Evolutionary conservation across 2,329 filamentous ascomycete genomes (phyloP).

Genomic region (Dryadomyces sulphureus): DNA sequence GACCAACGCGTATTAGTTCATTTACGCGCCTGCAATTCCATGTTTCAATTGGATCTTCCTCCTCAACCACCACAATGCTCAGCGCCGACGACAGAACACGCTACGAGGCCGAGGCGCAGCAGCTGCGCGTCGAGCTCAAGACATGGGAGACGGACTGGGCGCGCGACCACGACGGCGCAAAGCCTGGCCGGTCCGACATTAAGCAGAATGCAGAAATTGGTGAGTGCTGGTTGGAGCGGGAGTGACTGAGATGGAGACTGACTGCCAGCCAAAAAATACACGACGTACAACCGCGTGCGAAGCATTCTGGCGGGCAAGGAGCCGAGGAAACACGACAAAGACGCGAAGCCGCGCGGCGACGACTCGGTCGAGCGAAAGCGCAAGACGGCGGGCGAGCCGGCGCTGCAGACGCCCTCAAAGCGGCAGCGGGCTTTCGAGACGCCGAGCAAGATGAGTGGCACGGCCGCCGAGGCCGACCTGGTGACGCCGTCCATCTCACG

Average conservation of each 20-base stretch:
- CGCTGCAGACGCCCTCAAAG: conserved; percentile 35
- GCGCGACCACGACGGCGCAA: conserved; percentile 45
- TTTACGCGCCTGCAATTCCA: not conserved
- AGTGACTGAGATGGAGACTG: too few species aligned
- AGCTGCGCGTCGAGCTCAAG: conserved; percentile 57
- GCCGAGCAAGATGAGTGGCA: conserved; percentile 25
- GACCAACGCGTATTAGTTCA: not conserved
- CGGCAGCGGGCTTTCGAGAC: conserved; percentile 30
- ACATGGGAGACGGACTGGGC: conserved; percentile 59
- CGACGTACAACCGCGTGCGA: conserved; percentile 55
- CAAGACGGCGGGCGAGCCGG: conserved; percentile 14
- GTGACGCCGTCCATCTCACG: conserved; percentile 39
- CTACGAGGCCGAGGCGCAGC: conserved; percentile 34
- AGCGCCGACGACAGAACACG: conserved; percentile 26
- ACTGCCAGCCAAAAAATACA: conserved; percentile 56
- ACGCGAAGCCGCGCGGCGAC: conserved; percentile 2
- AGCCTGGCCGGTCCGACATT: conserved; percentile 61
- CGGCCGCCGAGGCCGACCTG: not conserved
- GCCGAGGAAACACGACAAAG: conserved; percentile 19
- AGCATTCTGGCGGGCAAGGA: conserved; percentile 40
- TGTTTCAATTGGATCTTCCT: not conserved
- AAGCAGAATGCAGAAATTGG: conserved; percentile 58
- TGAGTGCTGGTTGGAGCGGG: conserved; percentile 19
- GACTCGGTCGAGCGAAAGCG: conserved; percentile 21
- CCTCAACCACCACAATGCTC: conserved; percentile 21